These are phyloP conservation scores for Aspergillus piperis DNA, from an alignment of 2,329 filamentous ascomycete genomes.

Conservation along the genomic window DNA sequence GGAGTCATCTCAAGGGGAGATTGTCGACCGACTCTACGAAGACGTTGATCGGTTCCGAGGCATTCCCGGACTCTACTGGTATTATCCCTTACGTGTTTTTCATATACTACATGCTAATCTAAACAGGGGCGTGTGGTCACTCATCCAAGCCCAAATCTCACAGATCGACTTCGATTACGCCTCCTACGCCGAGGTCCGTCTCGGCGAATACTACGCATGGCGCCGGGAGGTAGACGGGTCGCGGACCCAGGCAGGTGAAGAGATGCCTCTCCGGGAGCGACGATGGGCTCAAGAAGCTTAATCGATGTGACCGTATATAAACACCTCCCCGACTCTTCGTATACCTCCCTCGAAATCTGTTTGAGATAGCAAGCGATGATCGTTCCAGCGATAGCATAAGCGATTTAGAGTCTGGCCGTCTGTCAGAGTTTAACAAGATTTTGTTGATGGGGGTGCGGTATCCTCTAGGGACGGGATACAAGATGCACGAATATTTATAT, in stretches of 20 bases:
- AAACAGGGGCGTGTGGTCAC: slow-evolving; percentile 88
- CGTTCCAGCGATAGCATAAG: background rate
- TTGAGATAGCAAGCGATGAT: slow-evolving; percentile 2
- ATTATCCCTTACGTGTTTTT: background rate
- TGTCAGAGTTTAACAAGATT: background rate
- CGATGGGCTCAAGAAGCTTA: slow-evolving; percentile 69
- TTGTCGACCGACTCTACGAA: slow-evolving; percentile 68
- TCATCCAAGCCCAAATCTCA: slow-evolving; percentile 92
- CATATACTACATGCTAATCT: slow-evolving; percentile 1
- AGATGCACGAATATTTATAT: background rate
- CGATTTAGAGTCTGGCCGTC: background rate
- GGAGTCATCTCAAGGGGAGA: slow-evolving; percentile 55
- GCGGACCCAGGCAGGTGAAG: slow-evolving; percentile 55
- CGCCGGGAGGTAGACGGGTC: slow-evolving; percentile 71
- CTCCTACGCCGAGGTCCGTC: slow-evolving; percentile 78
- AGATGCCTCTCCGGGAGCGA: slow-evolving; percentile 73
- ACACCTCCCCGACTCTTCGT: background rate
- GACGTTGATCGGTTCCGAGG: slow-evolving; percentile 89
- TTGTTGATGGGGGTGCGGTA: background rate
- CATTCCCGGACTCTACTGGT: slow-evolving; percentile 80
- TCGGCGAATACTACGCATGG: slow-evolving; percentile 94
- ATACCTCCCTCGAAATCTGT: background rate
- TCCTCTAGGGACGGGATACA: background rate
- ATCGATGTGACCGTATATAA: background rate
- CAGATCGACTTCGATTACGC: slow-evolving; percentile 97